Base-by-base conservation (phyloP, 306 rosid species). In the Chamaecrista fasciculata region DNA sequence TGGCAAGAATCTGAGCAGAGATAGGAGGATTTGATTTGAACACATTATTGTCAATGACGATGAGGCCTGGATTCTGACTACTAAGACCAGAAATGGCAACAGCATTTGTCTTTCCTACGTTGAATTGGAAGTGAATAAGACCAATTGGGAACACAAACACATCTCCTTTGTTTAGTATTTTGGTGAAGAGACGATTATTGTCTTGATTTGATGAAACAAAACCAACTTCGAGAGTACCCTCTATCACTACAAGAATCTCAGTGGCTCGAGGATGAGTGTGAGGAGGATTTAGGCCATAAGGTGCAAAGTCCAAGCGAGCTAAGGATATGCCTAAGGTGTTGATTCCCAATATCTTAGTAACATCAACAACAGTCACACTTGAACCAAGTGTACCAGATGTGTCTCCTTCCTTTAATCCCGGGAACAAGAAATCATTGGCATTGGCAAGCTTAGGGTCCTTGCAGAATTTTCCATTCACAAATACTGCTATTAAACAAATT, bases 1-100 rank as follows among this genome's bases (percentile, higher is more conserved):
- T 71, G n/a, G 81, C 25, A 0, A 78, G 76, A 19, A 75, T 62
- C 6, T 75, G 55, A 1, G 52, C 19, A 48, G 71, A 62, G 0
- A 82, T 82, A 0, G 58, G 42, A 14, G 83, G 86, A 11, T 67
- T 25, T 4, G 86, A 67, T 1, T 76, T 78, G 4, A 82, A 82
- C 0, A 75, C 68, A 7, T 68, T 51, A 20, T 78, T 67, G 0
- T 76, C 80, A 43, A 76, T 44, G 0, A 67, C 70, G 0, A 40
- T 69, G 5, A 69, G 67, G 7, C 80, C 71, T 2, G 67, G 71
- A 5, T 69, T 76, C 2, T 77, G 76, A 10, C 76, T 70, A 7
- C 62, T 70, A 7, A 70, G 58, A 11, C 48, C 72, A 25, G 71
- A 23, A 25, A 77, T 77, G 0, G 72, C 68, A 36, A 79, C 50